Evolutionary conservation across 371 early-diverging fungal species (phyloP), one percentile per base, ranked within the genome.

Genomic region (Lichtheimia ramosa): DNA sequence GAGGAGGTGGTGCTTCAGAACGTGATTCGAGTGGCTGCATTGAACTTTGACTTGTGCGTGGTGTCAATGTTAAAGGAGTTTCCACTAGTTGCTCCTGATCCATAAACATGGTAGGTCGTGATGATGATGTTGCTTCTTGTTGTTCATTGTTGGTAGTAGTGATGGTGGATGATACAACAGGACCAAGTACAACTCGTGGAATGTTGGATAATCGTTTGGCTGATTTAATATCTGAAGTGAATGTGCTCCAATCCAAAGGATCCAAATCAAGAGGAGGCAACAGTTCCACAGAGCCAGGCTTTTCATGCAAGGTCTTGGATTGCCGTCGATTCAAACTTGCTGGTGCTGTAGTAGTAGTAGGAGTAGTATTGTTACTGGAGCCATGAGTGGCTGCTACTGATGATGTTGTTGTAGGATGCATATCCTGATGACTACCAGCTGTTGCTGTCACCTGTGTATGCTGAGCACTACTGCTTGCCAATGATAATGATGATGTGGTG

Each of bases 261-360:
- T 43, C 15, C 28, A 64, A 52, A 23, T 58, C 61, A 16, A 66
- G 58, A 23, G 62, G 66, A 25, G 62, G 66, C n/a, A 62, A 23
- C 39, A 53, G 21, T 18, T 53, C 53, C 40, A 51, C 39, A 28
- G 34, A 18, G 14, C 48, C 56, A 10, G 34, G 34, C 25, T 43
- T 51, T 43, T 56, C 57, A 24, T 56, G 40, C 43, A 56, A 43
- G 50, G 57, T 43, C 52, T 62, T 56, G n/a, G 53, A 53, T 21
- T 53, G 28, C 16, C 53, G n/a, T 20, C 53, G 34, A 21, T 34
- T 34, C 2, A 34, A 34, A 34, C 34, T 34, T 34, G 34, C 10
- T 34, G 34, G 10, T 34, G 28, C 7, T 6, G 28, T 28, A 28
- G 28, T 5, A 28, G 34, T 8, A 34, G 34, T 34, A 0, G 10